Conservation (phyloP, 164 flowering plant genomes). For the Sextonia rubra region DNA sequence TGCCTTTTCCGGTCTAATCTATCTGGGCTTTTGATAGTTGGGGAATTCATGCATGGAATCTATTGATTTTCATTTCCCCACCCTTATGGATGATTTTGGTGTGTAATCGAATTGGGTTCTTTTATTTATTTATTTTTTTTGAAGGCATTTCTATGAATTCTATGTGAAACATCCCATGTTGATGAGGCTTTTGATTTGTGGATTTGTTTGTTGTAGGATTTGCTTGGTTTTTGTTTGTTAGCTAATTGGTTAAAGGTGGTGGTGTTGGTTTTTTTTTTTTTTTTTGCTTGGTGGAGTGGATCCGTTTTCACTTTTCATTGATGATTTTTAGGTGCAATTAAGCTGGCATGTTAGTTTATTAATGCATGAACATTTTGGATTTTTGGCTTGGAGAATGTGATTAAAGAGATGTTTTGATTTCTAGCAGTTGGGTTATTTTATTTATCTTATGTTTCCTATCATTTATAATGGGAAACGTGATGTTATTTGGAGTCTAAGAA, state of each 20-base stretch:
- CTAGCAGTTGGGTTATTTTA: too few relatives aligned
- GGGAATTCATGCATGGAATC: background rate
- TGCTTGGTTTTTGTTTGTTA: background rate
- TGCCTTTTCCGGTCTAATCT: background rate
- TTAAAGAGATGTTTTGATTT: too few relatives aligned
- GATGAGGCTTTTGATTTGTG: background rate
- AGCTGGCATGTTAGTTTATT: too few relatives aligned
- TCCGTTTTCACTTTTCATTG: background rate
- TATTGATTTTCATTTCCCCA: background rate
- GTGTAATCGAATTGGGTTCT: background rate
- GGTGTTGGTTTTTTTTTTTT: background rate
- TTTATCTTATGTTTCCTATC: too few relatives aligned
- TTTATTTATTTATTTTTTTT: too few relatives aligned
- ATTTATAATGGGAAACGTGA: too few relatives aligned
- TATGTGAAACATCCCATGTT: background rate
- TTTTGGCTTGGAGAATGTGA: too few relatives aligned
- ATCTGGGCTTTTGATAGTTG: conserved; percentile 7
- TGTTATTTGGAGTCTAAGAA: too few relatives aligned
- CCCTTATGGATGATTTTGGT: too few relatives aligned
- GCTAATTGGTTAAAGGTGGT: background rate
- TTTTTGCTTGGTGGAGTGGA: conserved; percentile 1
- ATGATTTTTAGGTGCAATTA: too few relatives aligned
- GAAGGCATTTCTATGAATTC: background rate
- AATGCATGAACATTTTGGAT: too few relatives aligned
- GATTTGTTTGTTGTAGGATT: background rate